A percentile compares a stretch with the other conserved stretches of the same genome.
Conservation (phyloP, 345 rosid genomes). For the Populus pruinosa region DNA sequence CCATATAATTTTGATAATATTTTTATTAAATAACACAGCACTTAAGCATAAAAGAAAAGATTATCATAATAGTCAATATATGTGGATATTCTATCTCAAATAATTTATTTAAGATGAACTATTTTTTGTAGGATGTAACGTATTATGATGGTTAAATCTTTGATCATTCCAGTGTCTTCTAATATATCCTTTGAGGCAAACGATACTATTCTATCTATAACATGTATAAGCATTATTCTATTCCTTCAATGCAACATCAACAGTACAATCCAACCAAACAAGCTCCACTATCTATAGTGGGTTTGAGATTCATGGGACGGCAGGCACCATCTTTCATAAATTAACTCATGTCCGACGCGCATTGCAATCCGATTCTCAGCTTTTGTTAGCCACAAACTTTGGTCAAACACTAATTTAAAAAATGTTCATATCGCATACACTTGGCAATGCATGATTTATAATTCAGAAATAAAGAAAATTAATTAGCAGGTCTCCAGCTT, state of each 20-base stretch:
- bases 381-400: slow-evolving; percentile 16
- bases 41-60: not conserved
- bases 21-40: too few relatives aligned
- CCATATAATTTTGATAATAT: too few relatives aligned
- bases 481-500: not conserved
- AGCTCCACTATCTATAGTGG: slow-evolving; percentile 8
- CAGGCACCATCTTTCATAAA: slow-evolving; percentile 10
- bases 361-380: not conserved
- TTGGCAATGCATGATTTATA: not conserved
- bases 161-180: too few relatives aligned
- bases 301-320: slow-evolving; percentile 13
- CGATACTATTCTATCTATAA: too few relatives aligned
- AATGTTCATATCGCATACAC: not conserved
- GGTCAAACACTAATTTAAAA: too few relatives aligned
- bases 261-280: slow-evolving; percentile 4
- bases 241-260: not conserved
- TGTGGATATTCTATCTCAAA: not conserved
- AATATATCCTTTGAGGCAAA: not conserved
- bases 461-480: not conserved
- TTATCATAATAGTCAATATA: too few relatives aligned
- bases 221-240: not conserved
- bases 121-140: too few relatives aligned
- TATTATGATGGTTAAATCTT: too few relatives aligned
- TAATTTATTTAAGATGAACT: too few relatives aligned
- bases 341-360: slow-evolving; percentile 5